Evolutionary conservation across 2,329 filamentous ascomycete species (phyloP).

Genomic region (Didymella arachidicola): DNA sequence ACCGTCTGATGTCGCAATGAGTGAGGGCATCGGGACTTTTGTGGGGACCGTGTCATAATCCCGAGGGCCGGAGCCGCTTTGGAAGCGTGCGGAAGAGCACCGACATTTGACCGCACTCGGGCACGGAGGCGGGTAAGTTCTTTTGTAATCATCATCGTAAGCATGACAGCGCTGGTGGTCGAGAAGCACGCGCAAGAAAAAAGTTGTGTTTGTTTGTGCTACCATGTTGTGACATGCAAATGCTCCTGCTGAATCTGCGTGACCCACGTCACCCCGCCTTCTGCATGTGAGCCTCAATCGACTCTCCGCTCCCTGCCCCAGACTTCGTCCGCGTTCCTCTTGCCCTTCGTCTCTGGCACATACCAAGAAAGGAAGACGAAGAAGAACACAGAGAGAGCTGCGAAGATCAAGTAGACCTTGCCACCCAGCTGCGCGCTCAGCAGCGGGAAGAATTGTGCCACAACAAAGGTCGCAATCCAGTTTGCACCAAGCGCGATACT

Average conservation of each 20-base stretch:
- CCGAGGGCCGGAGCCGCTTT: conserved; percentile 28
- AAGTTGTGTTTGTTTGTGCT: conserved; percentile 7
- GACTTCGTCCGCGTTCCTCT: conserved; percentile 84
- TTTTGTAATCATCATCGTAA: conserved; percentile 28
- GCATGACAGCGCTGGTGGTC: conserved; percentile 29
- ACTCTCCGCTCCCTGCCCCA: conserved; percentile 71
- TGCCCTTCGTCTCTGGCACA: conserved; percentile 90
- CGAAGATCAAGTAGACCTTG: conserved; percentile 92
- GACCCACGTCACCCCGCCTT: conserved; percentile 11
- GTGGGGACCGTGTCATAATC: conserved; percentile 15
- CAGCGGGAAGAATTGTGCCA: conserved; percentile 94
- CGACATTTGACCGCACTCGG: conserved; percentile 22
- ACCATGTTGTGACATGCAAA: conserved; percentile 4
- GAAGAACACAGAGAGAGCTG: conserved; percentile 72
- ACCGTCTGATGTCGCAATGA: conserved; percentile 9
- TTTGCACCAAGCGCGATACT: conserved; percentile 87
- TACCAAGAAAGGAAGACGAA: conserved; percentile 74
- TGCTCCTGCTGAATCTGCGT: conserved; percentile 1
- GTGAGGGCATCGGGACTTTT: conserved; percentile 15
- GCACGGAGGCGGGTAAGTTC: conserved; percentile 13
- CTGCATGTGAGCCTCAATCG: conserved; percentile 32
- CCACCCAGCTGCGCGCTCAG: conserved; percentile 81
- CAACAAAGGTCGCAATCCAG: conserved; percentile 88
- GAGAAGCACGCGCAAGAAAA: background rate
- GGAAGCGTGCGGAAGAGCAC: conserved; percentile 35